Evolutionary conservation across 2,329 filamentous ascomycete genomes (phyloP), one percentile per base, ranked within the genome.

Genomic region (Ophioceras dolichostomum): DNA sequence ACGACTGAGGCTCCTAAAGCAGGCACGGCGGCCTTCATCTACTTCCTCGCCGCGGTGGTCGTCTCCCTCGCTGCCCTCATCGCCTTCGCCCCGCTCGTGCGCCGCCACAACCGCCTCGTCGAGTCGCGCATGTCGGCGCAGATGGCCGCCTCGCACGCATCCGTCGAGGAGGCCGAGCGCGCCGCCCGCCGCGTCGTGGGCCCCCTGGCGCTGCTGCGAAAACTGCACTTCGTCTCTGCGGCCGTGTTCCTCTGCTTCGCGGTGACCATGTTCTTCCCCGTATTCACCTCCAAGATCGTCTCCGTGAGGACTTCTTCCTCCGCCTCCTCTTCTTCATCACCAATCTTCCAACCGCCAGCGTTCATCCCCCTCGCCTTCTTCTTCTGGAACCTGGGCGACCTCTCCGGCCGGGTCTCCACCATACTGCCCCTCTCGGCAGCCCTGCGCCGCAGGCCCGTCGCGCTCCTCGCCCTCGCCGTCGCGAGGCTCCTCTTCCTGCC

Each of bases 341-440:
- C 67, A 13, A 60, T 93, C 13, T 73, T 93, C 45, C 73, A 76
- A 37, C 76, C 84, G 0, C 67, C 76, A 1, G 77, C 80, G 13
- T 98, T 96, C 56, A 88, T 96, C 40, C 88, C 91, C 0, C 68
- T 95, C 1, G 86, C 74, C 4, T 94, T 96, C 58, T 74, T 96
- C 41, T 75, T 91, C 53, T 98, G 91, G 91, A 98, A 96, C 53
- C 55, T 80, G 2, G 91, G 91, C 31, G 91, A 96, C 54, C 64
- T 96, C 7, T 43, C 73, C 12, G 91, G 91, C 5, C 76, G 91
- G 8, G 60, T 94, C 16, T 55, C 74, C 2, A 80, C 86, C 2
- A 71, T 54, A 45, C 70, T 58, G 57, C 79, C 53, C 38, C 64
- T 53, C 49, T 80, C 45, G n/a, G 55, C 59, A 1, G 55, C 55